Percentiles rank a stretch among this genome's conserved stretches.
These are phyloP conservation scores for Paxillus involutus DNA, from an alignment of 768 basidiomycete species.

Conservation along the genomic window DNA sequence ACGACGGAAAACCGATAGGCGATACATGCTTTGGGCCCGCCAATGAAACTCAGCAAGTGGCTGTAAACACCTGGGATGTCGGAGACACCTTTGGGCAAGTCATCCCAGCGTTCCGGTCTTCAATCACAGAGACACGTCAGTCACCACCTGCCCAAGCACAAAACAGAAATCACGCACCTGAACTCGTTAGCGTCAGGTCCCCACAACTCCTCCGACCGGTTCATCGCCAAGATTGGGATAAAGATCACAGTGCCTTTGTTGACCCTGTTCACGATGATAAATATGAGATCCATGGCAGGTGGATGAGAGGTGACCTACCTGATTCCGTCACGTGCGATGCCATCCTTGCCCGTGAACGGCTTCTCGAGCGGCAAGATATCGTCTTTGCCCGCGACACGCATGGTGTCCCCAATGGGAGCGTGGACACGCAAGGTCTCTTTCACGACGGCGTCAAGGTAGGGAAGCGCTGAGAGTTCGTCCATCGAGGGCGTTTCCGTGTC, in stretches of 20 bases:
- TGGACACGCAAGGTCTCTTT: slow-evolving; percentile 56
- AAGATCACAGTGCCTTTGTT: too few species aligned
- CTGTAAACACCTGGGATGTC: slow-evolving; percentile 59
- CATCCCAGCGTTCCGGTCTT: slow-evolving; percentile 67
- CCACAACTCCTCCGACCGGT: slow-evolving; percentile 48
- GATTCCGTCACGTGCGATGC: too few species aligned
- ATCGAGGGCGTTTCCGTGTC: slow-evolving; percentile 60
- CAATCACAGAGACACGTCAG: background rate
- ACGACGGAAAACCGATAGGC: slow-evolving; percentile 61
- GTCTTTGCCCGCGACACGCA: too few species aligned
- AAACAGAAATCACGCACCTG: slow-evolving; percentile 36
- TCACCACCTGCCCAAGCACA: background rate
- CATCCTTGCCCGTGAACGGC: too few species aligned
- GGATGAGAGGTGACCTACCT: too few species aligned
- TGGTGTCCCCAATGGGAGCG: too few species aligned
- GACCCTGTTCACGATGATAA: too few species aligned
- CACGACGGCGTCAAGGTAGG: slow-evolving; percentile 67
- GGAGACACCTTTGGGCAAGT: slow-evolving; percentile 41
- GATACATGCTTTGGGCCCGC: slow-evolving; percentile 65
- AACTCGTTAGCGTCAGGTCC: slow-evolving; percentile 65
- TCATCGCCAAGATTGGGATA: too few species aligned
- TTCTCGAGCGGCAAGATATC: too few species aligned
- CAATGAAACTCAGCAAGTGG: slow-evolving; percentile 59
- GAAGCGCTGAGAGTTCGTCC: slow-evolving; percentile 64
- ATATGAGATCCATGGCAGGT: too few species aligned